phyloP scores from a whole-genome alignment of 371 early-diverging fungal species.

The Choanephora cucurbitarum region DNA sequence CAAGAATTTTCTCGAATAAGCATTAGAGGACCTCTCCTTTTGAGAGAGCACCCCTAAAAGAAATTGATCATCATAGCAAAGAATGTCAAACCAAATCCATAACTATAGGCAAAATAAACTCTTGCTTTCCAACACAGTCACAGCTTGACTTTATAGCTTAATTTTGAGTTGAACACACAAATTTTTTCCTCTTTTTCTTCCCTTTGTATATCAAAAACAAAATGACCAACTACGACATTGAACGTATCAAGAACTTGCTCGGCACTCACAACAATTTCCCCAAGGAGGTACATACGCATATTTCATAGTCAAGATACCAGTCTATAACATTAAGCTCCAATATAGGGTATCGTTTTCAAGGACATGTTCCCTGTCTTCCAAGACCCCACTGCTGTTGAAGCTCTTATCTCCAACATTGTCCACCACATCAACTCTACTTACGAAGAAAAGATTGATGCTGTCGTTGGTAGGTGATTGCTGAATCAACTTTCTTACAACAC shows the following conservation, averaged over 20 bases:
- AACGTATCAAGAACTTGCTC: slow-evolving; percentile 66
- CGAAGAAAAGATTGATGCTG: slow-evolving; percentile 80
- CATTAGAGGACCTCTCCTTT: no score
- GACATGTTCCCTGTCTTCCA: slow-evolving; percentile 97
- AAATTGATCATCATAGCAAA: no score
- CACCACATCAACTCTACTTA: slow-evolving; percentile 74
- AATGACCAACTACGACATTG: slow-evolving; percentile 52
- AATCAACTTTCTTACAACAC: no score
- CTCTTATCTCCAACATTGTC: slow-evolving; percentile 84
- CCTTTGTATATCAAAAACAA: background rate
- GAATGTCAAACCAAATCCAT: no score
- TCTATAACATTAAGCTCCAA: no score
- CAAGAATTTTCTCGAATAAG: no score
- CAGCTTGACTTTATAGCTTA: background rate
- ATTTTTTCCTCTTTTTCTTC: slow-evolving; percentile 4
- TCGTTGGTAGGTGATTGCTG: slow-evolving; percentile 67
- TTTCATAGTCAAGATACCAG: no score
- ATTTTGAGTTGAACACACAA: background rate
- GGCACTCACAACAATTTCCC: slow-evolving; percentile 83
- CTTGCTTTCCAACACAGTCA: background rate
- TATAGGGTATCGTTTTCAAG: slow-evolving; percentile 84
- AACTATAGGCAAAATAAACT: no score
- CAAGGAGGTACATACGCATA: slow-evolving; percentile 57
- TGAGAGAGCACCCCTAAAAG: no score
- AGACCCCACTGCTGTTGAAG: slow-evolving; percentile 91